Conservation (phyloP, 192 early-diverging fungal species). For the Chytriomyces sp. region DNA sequence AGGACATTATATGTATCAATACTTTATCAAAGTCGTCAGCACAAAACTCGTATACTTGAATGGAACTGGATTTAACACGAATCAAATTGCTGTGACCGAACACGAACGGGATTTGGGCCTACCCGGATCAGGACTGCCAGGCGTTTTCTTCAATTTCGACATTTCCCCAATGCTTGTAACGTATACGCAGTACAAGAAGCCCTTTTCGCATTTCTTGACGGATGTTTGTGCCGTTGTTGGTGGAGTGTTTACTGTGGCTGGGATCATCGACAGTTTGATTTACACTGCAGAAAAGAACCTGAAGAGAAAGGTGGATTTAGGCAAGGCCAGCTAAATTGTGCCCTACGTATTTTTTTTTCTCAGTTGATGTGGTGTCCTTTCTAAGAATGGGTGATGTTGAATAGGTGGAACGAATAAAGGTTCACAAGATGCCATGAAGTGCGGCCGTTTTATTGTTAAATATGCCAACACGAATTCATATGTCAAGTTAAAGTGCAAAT, state of each 20-base stretch:
- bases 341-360: too few species aligned
- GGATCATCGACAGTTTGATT: slow-evolving; percentile 84
- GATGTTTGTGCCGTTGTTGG: slow-evolving; percentile 91
- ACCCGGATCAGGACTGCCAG: slow-evolving; percentile 54
- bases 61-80: slow-evolving; percentile 74
- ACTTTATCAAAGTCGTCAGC: slow-evolving; percentile 92
- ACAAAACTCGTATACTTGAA: slow-evolving; percentile 78
- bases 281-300: slow-evolving; percentile 84
- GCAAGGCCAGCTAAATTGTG: slow-evolving; percentile 51
- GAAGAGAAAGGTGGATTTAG: slow-evolving; percentile 79
- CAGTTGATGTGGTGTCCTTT: too few species aligned
- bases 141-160: slow-evolving; percentile 92
- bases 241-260: slow-evolving; percentile 94
- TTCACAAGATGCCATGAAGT: too few species aligned
- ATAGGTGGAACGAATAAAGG: too few species aligned
- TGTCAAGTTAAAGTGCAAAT: too few species aligned
- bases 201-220: slow-evolving; percentile 88
- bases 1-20: slow-evolving; percentile 80
- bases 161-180: slow-evolving; percentile 96
- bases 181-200: slow-evolving; percentile 78
- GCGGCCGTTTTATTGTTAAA: too few species aligned
- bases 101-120: slow-evolving; percentile 68
- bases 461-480: too few species aligned
- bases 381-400: too few species aligned
- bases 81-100: slow-evolving; percentile 95